Evolutionary conservation across 257 asterid species (phyloP).

Genomic region (Solanum gandarillasii): DNA sequence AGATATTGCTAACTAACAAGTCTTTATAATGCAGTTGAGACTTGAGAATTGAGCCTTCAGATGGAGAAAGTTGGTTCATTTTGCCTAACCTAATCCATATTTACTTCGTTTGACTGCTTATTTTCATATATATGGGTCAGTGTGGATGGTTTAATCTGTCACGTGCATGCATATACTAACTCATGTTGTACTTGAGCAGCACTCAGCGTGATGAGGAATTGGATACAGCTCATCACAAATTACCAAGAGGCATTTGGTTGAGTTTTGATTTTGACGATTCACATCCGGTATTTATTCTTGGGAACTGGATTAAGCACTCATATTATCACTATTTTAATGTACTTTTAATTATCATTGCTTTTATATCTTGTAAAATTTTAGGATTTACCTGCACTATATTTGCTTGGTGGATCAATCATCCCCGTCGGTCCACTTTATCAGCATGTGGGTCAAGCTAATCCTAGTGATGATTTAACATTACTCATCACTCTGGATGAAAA

Average conservation of each 20-base stretch:
- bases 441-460: conserved; percentile 72
- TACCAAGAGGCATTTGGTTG: conserved; percentile 81
- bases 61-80: not conserved
- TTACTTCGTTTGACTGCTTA: not conserved
- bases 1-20: not conserved
- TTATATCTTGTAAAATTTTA: conserved; percentile 11
- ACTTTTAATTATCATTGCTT: not conserved
- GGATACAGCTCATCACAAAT: conserved; percentile 40
- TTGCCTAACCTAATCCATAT: not conserved
- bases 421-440: conserved; percentile 56
- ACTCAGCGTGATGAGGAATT: conserved; percentile 40
- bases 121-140: not conserved
- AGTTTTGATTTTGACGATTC: conserved; percentile 87
- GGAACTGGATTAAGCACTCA: not conserved
- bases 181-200: conserved; percentile 37
- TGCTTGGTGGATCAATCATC: conserved; percentile 84
- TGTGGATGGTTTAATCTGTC: not conserved
- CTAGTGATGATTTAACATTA: conserved; percentile 53
- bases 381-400: conserved; percentile 88
- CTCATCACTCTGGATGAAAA: conserved; percentile 73
- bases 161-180: not conserved
- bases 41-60: not conserved
- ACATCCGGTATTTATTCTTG: conserved; percentile 54
- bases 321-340: not conserved
- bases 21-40: not conserved